Evolutionary conservation across 1,284 basidiomycete genomes (phyloP).

Genomic region (Ustilago xerochloae): DNA sequence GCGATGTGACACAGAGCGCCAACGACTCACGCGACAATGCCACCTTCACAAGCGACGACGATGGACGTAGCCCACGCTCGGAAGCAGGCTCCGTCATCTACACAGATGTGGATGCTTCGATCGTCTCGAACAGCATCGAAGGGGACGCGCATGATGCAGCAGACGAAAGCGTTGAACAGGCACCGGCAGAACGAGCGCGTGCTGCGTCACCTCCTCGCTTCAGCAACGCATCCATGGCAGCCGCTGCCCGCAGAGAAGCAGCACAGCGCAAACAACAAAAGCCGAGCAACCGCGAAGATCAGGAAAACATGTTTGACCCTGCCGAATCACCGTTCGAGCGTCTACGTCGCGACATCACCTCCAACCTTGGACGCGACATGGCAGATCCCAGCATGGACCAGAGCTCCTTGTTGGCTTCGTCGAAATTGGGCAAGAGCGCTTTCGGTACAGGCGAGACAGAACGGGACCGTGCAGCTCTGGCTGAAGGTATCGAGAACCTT

Average conservation of each 20-base stretch:
- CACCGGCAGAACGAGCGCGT: conserved; percentile 72
- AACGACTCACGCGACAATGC: conserved; percentile 36
- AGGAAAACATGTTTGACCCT: conserved; percentile 36
- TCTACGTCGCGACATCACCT: conserved; percentile 67
- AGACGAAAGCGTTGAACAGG: conserved; percentile 37
- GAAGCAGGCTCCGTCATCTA: conserved; percentile 38
- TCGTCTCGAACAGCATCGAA: conserved; percentile 11
- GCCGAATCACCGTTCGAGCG: conserved; percentile 81
- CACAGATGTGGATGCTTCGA: conserved; percentile 30
- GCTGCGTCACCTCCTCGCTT: conserved; percentile 72
- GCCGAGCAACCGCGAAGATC: conserved; percentile 25
- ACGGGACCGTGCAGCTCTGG: conserved; percentile 37
- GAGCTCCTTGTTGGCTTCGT: conserved; percentile 19
- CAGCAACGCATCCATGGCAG: conserved; percentile 69
- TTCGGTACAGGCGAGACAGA: conserved; percentile 16
- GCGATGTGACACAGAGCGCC: conserved; percentile 29
- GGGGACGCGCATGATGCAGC: conserved; percentile 19
- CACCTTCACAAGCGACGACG: conserved; percentile 34
- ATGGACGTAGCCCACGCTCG: conserved; percentile 30
- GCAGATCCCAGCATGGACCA: conserved; percentile 28
- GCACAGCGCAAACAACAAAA: conserved; percentile 39
- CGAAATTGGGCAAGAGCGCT: conserved; percentile 3
- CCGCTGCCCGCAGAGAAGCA: conserved; percentile 75
- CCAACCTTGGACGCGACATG: conserved; percentile 29
- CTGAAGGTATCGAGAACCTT: conserved; percentile 36